Evolutionary conservation across 2,329 filamentous ascomycete genomes (phyloP).

Genomic region (Bertia moriformis): DNA sequence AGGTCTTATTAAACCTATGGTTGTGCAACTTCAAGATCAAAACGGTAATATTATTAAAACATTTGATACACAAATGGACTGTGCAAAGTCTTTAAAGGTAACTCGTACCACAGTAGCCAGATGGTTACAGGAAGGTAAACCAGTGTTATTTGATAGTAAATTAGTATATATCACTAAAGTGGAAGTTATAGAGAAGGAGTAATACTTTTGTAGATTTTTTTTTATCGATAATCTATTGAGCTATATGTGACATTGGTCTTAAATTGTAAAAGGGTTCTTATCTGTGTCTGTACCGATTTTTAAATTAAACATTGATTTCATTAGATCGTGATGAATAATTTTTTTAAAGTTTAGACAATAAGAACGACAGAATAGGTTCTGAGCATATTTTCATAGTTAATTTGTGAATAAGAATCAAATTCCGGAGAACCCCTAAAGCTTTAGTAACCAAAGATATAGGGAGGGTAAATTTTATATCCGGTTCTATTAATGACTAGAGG

Average conservation of each 20-base stretch:
- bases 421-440: constrained; percentile 1
- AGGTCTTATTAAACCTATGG: too few relatives aligned
- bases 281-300: constrained; percentile 2
- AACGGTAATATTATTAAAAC: constrained; percentile 1
- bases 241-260: neutral
- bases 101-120: constrained; percentile 3
- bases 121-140: constrained; percentile 3
- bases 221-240: neutral
- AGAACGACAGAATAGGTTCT: constrained; percentile 3
- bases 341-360: constrained; percentile 3
- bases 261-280: constrained; percentile 1
- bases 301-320: constrained; percentile 3
- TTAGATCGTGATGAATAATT: constrained; percentile 1
- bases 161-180: neutral
- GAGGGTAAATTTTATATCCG: neutral
- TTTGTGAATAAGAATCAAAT: constrained; percentile 4
- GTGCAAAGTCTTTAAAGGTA: constrained; percentile 3
- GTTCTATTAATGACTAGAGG: too few relatives aligned
- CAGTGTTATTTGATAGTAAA: neutral
- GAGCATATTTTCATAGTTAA: constrained; percentile 3
- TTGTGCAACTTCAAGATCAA: too few relatives aligned
- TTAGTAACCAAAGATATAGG: neutral
- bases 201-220: neutral
- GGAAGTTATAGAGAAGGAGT: constrained; percentile 1
- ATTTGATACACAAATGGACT: constrained; percentile 4